Evolutionary conservation across 768 basidiomycete genomes (phyloP).

Genomic region (Boletales sp.): DNA sequence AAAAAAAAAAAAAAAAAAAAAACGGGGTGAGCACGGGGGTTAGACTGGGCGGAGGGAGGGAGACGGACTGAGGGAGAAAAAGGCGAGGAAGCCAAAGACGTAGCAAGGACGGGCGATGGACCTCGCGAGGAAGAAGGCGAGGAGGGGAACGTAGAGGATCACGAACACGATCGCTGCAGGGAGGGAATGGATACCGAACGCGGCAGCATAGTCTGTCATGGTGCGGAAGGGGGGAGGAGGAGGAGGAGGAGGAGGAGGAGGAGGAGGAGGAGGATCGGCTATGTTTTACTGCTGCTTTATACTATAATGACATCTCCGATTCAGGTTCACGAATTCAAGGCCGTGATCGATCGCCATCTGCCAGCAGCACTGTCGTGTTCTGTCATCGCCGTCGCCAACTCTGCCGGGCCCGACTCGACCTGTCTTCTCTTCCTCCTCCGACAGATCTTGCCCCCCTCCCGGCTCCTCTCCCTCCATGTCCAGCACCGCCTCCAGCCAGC

Average conservation of each 20-base stretch:
- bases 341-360: constrained; percentile 32
- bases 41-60: no score
- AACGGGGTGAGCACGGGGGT: no score
- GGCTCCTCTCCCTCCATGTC: constrained; percentile 55
- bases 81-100: constrained; percentile 16
- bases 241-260: no score
- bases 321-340: constrained; percentile 44
- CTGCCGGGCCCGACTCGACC: constrained; percentile 81
- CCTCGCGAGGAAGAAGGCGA: constrained; percentile 12
- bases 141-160: constrained; percentile 19
- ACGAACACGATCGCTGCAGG: constrained; percentile 26
- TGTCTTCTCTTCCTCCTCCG: constrained; percentile 70
- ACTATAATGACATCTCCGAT: constrained; percentile 35
- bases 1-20: no score
- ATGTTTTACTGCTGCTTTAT: no score
- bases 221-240: neutral
- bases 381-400: constrained; percentile 59
- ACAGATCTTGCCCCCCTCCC: constrained; percentile 34
- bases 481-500: constrained; percentile 66
- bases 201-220: constrained; percentile 15
- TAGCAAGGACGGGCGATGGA: no score
- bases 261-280: no score
- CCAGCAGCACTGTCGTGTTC: neutral
- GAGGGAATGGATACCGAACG: constrained; percentile 21
- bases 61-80: constrained; percentile 29